Conservation (phyloP, 352 stramenopile species). For the Phytophthora sansomeana region DNA sequence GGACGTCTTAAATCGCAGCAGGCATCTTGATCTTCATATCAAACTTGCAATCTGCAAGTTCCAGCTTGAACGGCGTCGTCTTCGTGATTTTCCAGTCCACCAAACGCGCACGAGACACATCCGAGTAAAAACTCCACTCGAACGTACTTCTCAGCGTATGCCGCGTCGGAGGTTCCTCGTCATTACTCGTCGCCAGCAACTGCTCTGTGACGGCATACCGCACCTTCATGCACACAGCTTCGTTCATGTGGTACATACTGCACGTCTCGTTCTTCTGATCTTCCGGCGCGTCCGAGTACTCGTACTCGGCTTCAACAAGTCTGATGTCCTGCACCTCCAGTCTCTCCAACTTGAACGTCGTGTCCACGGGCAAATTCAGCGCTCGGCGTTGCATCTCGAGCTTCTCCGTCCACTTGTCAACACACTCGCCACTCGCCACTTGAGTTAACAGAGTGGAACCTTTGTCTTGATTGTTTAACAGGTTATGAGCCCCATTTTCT, state of each 20-base stretch:
- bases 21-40: conserved; percentile 2
- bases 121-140: conserved; percentile 55
- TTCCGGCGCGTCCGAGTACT: conserved; percentile 31
- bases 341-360: conserved; percentile 35
- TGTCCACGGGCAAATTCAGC: conserved; percentile 21
- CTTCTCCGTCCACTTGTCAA: conserved; percentile 37
- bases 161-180: conserved; percentile 17
- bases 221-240: conserved; percentile 49
- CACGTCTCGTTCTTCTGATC: conserved; percentile 36
- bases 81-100: conserved; percentile 52
- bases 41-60: conserved; percentile 17
- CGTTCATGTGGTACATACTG: conserved; percentile 52
- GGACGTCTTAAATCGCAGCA: conserved; percentile 6
- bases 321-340: conserved; percentile 39
- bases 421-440: conserved; percentile 32
- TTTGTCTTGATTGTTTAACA: not conserved
- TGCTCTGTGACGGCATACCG: conserved; percentile 46
- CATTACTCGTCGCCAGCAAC: conserved; percentile 22
- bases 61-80: conserved; percentile 39
- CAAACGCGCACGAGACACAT: conserved; percentile 45
- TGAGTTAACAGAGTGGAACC: not conserved
- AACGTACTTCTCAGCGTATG: conserved; percentile 44
- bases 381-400: conserved; percentile 25
- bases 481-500: conserved; percentile 8
- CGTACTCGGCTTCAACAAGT: conserved; percentile 46